phyloP scores from a whole-genome alignment of 495 filamentous ascomycete species.

The Penicillium paradoxum region DNA sequence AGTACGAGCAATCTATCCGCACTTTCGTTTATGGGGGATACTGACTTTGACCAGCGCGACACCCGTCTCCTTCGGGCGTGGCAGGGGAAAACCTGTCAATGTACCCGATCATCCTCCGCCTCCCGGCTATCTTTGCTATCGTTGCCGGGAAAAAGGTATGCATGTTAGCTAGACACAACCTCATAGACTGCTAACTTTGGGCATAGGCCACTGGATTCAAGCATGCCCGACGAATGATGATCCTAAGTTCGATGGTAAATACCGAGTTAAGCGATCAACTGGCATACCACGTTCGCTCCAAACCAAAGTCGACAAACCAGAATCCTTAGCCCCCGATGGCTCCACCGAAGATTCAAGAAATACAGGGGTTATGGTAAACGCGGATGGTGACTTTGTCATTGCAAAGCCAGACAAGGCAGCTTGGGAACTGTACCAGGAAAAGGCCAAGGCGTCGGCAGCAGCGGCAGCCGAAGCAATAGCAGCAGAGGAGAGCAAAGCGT shows the following conservation, averaged over 20 bases:
- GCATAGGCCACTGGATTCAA: slow-evolving; percentile 88
- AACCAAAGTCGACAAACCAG: slow-evolving; percentile 87
- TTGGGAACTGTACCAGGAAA: slow-evolving; percentile 95
- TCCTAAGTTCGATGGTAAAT: slow-evolving; percentile 85
- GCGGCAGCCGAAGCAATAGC: slow-evolving; percentile 65
- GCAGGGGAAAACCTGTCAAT: slow-evolving; percentile 60
- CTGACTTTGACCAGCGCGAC: slow-evolving; percentile 54
- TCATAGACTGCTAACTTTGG: not conserved
- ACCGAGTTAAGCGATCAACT: slow-evolving; percentile 88
- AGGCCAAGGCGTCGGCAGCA: slow-evolving; percentile 74
- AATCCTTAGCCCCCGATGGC: slow-evolving; percentile 65
- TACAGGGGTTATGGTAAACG: slow-evolving; percentile 92
- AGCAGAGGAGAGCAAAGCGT: slow-evolving; percentile 67
- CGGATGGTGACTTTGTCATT: slow-evolving; percentile 94
- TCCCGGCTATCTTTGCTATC: slow-evolving; percentile 90
- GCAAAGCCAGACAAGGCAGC: slow-evolving; percentile 89
- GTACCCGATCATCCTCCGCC: slow-evolving; percentile 88
- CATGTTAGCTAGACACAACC: slow-evolving; percentile 2
- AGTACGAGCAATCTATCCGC: slow-evolving; percentile 54
- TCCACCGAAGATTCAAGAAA: slow-evolving; percentile 70
- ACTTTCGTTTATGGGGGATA: slow-evolving; percentile 2
- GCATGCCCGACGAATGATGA: slow-evolving; percentile 96
- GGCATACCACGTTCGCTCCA: slow-evolving; percentile 92
- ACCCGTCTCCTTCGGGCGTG: slow-evolving; percentile 53
- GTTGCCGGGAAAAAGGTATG: slow-evolving; percentile 88